A percentile compares a stretch with the other conserved stretches of the same genome.
These are phyloP conservation scores for Celoporthe dispersa DNA, from an alignment of 2,329 filamentous ascomycete genomes.

Conservation along the genomic window DNA sequence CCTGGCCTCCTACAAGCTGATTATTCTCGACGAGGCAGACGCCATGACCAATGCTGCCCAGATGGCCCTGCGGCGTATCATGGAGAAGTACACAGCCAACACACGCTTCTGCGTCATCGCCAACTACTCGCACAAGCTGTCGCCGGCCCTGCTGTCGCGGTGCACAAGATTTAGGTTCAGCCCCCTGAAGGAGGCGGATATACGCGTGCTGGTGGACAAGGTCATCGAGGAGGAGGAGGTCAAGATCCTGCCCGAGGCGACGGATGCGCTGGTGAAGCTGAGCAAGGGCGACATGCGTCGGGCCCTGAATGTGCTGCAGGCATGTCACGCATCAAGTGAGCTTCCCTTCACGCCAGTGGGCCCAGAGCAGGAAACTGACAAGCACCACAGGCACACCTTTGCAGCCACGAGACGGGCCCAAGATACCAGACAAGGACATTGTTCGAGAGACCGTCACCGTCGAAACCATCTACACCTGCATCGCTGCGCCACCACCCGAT, in stretches of 20 bases:
- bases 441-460: slow-evolving; percentile 81
- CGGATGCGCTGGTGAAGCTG: slow-evolving; percentile 80
- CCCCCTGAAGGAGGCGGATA: slow-evolving; percentile 86
- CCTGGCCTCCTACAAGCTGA: slow-evolving; percentile 86
- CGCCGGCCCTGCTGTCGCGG: slow-evolving; percentile 85
- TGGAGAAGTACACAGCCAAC: slow-evolving; percentile 99
- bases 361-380: slow-evolving; percentile 14
- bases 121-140: slow-evolving; percentile 98
- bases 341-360: slow-evolving; percentile 18
- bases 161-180: slow-evolving; percentile 97
- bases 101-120: slow-evolving; percentile 98
- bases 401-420: slow-evolving; percentile 61
- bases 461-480: slow-evolving; percentile 95
- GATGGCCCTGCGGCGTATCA: slow-evolving; percentile 94
- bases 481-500: slow-evolving; percentile 89
- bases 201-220: slow-evolving; percentile 81
- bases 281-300: slow-evolving; percentile 97
- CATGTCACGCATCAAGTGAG: slow-evolving; percentile 90
- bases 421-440: slow-evolving; percentile 66
- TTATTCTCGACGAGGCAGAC: slow-evolving; percentile 98
- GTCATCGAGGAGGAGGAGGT: slow-evolving; percentile 88
- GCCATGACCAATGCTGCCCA: slow-evolving; percentile 99
- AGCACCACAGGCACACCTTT: slow-evolving; percentile 66
- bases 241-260: slow-evolving; percentile 79
- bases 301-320: slow-evolving; percentile 92